A percentile compares a stretch with the other conserved stretches of the same genome.
These are phyloP conservation scores for Fraxinus americana DNA, from an alignment of 257 asterid species.

Conservation along the genomic window DNA sequence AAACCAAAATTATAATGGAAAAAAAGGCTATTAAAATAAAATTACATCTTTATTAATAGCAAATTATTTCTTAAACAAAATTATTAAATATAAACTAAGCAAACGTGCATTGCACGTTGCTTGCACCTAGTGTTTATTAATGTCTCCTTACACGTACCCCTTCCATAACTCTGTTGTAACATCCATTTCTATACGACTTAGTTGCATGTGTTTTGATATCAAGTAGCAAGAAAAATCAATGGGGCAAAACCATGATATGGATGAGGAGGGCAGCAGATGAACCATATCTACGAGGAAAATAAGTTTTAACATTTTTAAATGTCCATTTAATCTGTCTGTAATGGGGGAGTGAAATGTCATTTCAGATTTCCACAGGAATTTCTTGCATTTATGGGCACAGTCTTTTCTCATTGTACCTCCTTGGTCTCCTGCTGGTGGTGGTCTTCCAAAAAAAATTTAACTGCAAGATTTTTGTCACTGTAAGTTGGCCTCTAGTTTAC, in stretches of 20 bases:
- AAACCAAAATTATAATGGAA: no score
- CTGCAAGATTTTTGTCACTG: neutral
- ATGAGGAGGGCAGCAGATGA: neutral
- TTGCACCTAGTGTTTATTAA: no score
- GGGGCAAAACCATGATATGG: conserved; percentile 1
- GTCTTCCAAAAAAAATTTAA: neutral
- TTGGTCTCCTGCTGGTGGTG: neutral
- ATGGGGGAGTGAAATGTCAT: neutral
- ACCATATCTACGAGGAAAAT: neutral
- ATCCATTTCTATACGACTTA: neutral
- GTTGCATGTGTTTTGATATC: neutral
- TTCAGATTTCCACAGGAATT: neutral
- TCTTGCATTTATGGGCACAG: neutral
- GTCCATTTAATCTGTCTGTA: neutral
- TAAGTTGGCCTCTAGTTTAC: neutral
- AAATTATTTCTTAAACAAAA: no score
- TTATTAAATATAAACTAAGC: no score
- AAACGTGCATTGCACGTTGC: no score
- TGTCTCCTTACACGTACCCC: neutral
- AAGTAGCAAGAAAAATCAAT: neutral
- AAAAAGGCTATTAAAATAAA: no score
- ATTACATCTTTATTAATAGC: no score
- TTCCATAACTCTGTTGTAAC: neutral
- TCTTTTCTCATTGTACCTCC: neutral
- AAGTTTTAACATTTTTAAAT: neutral